Conservation (phyloP, 805 yeast species). For the Limtongia smithiae region DNA sequence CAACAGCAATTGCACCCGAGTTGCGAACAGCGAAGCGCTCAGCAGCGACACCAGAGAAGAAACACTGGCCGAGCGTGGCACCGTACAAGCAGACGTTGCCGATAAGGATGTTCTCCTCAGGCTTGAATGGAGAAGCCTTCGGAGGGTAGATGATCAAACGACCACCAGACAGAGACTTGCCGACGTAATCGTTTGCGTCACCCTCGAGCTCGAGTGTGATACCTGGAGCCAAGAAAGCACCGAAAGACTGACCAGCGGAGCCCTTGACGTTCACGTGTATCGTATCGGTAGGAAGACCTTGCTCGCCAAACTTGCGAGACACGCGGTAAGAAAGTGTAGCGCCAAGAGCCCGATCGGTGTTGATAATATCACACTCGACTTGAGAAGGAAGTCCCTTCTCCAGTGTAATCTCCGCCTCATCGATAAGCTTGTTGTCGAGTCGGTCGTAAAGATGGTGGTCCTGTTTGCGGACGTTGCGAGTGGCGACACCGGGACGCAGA, state of each 20-base stretch:
- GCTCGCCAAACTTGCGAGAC: conserved; percentile 88
- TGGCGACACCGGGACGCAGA: conserved; percentile 94
- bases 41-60: conserved; percentile 95
- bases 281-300: conserved; percentile 92
- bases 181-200: conserved; percentile 97
- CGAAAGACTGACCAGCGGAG: conserved; percentile 97
- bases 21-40: conserved; percentile 98
- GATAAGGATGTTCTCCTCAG: conserved; percentile 92
- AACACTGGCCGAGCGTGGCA: conserved; percentile 93
- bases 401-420: conserved; percentile 91
- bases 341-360: conserved; percentile 96
- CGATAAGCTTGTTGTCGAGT: conserved; percentile 90
- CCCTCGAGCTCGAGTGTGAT: conserved; percentile 93
- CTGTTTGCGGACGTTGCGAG: conserved; percentile 86
- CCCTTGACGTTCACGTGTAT: conserved; percentile 89
- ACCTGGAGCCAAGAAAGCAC: conserved; percentile 96
- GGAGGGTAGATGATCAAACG: conserved; percentile 91
- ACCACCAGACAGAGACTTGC: conserved; percentile 96
- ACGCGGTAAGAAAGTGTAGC: conserved; percentile 91
- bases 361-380: conserved; percentile 86
- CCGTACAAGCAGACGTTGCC: conserved; percentile 98
- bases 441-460: conserved; percentile 92
- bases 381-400: conserved; percentile 95
- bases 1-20: conserved; percentile 96
- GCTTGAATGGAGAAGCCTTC: conserved; percentile 72